phyloP scores from a whole-genome alignment of 306 rosid species.

The Cicer cuneatum region DNA sequence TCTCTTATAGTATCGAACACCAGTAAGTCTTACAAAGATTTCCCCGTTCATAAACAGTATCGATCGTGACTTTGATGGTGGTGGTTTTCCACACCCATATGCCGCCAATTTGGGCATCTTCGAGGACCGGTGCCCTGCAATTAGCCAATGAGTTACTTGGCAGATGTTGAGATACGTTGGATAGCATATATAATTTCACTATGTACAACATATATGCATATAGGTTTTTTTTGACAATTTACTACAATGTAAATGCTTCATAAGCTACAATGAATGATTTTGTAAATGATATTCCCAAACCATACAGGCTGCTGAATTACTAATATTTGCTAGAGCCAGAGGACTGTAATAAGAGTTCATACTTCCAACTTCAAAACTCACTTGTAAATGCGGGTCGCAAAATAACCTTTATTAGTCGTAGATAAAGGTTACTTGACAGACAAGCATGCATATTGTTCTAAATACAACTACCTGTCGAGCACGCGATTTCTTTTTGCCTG shows the following conservation, averaged over 20 bases:
- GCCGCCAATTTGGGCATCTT: slow-evolving; percentile 52
- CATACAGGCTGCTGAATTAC: slow-evolving; percentile 29
- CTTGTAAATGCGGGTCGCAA: neutral
- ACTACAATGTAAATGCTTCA: slow-evolving; percentile 36
- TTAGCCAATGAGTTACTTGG: slow-evolving; percentile 30
- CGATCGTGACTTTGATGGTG: slow-evolving; percentile 49
- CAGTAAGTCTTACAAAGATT: slow-evolving; percentile 39
- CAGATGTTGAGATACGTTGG: slow-evolving; percentile 36
- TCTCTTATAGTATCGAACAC: slow-evolving; percentile 25
- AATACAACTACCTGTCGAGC: neutral
- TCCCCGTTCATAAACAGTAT: slow-evolving; percentile 54
- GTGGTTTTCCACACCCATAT: slow-evolving; percentile 47
- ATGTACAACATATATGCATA: slow-evolving; percentile 35
- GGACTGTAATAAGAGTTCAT: no score
- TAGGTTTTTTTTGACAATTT: slow-evolving; percentile 27
- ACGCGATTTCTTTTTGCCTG: neutral
- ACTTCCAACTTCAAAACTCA: neutral
- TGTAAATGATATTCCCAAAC: slow-evolving; percentile 25
- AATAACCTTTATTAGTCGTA: neutral
- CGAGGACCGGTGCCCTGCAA: slow-evolving; percentile 44
- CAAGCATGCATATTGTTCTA: neutral
- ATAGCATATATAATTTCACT: slow-evolving; percentile 11
- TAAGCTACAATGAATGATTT: slow-evolving; percentile 38
- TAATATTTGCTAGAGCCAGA: slow-evolving; percentile 25
- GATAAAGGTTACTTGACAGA: neutral